These are phyloP conservation scores for Casuarina cunninghamiana DNA, from an alignment of 306 rosid species.

Conservation along the genomic window DNA sequence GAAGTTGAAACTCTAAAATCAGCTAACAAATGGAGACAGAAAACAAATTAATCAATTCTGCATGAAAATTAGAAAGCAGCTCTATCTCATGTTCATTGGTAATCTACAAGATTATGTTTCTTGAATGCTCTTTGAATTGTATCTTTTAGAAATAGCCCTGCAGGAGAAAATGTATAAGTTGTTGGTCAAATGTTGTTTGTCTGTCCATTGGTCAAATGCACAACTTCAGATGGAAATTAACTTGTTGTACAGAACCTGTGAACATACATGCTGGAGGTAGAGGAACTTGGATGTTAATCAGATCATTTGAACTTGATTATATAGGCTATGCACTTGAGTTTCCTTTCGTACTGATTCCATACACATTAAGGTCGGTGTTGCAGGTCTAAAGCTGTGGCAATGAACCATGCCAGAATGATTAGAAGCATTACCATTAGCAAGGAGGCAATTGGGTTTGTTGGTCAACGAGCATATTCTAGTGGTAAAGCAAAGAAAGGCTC, in stretches of 20 bases:
- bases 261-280: not conserved
- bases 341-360: conserved; percentile 15
- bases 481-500: conserved; percentile 80
- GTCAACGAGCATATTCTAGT: conserved; percentile 52
- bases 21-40: no score
- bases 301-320: not conserved
- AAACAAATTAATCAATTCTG: no score
- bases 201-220: not conserved
- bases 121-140: not conserved
- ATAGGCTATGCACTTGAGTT: not conserved
- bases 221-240: not conserved
- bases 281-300: conserved; percentile 1
- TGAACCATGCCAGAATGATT: conserved; percentile 39
- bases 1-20: no score
- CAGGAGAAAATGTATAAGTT: not conserved
- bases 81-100: not conserved
- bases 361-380: conserved; percentile 20
- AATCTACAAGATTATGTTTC: not conserved
- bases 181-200: not conserved
- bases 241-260: not conserved
- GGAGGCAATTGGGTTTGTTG: conserved; percentile 39
- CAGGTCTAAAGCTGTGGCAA: conserved; percentile 54
- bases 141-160: not conserved
- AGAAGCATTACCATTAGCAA: conserved; percentile 32
- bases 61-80: no score